phyloP scores from a whole-genome alignment of 345 rosid genomes.

The Citrus australasica region DNA sequence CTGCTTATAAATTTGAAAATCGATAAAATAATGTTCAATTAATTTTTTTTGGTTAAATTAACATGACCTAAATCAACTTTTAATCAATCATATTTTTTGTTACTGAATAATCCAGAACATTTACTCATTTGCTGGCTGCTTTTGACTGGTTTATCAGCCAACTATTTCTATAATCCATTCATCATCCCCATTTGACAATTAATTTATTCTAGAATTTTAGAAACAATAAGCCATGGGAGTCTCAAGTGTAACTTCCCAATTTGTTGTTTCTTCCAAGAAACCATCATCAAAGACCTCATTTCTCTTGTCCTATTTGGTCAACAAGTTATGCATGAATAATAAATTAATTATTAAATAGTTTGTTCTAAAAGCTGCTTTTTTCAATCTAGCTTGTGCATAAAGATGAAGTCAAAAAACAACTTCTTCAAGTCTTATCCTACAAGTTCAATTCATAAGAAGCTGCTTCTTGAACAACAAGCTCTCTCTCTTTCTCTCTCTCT shows the following conservation, averaged over 20 bases:
- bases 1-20: too few relatives aligned
- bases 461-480: not conserved
- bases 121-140: not conserved
- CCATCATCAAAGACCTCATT: not conserved
- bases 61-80: too few relatives aligned
- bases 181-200: not conserved
- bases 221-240: not conserved
- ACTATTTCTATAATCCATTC: not conserved
- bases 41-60: too few relatives aligned
- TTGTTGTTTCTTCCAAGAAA: conserved; percentile 3
- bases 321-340: not conserved
- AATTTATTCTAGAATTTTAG: not conserved
- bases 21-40: too few relatives aligned
- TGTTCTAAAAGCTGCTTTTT: not conserved
- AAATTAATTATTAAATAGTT: too few relatives aligned
- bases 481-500: too few relatives aligned
- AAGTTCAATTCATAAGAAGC: conserved; percentile 2
- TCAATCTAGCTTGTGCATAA: not conserved
- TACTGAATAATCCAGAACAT: not conserved
- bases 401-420: not conserved
- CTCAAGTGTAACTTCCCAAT: not conserved
- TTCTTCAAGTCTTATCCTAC: not conserved
- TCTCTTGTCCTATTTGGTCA: not conserved
- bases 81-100: not conserved
- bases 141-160: not conserved